phyloP scores from a whole-genome alignment of 1,284 basidiomycete genomes.

The Pseudozyma hubeiensis region DNA sequence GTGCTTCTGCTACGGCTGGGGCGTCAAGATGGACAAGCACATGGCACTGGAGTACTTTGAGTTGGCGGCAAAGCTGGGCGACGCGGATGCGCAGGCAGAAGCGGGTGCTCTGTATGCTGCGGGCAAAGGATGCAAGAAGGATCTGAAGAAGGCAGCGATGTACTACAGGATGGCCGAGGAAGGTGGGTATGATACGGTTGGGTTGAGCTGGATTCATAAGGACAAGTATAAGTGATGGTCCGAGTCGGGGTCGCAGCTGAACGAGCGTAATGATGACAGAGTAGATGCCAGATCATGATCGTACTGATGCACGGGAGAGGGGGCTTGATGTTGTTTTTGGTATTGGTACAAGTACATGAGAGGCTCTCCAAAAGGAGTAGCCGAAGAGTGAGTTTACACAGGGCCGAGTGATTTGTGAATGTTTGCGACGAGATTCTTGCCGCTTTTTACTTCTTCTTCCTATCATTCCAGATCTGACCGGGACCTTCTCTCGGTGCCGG shows the following conservation, averaged over 20 bases:
- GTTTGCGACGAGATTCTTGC: not conserved
- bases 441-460: slow-evolving; percentile 45
- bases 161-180: slow-evolving; percentile 84
- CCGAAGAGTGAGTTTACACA: not conserved
- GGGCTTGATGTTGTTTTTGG: slow-evolving; percentile 1
- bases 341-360: slow-evolving; percentile 37
- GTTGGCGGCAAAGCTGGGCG: slow-evolving; percentile 84
- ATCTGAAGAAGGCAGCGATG: slow-evolving; percentile 83
- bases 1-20: slow-evolving; percentile 92
- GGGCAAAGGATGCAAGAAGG: slow-evolving; percentile 84
- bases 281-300: too few species aligned
- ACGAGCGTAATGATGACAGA: too few species aligned
- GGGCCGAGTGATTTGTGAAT: not conserved
- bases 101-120: slow-evolving; percentile 85
- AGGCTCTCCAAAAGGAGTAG: not conserved
- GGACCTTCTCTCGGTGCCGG: slow-evolving; percentile 31
- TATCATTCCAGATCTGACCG: slow-evolving; percentile 51
- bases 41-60: slow-evolving; percentile 80
- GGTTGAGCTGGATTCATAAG: slow-evolving; percentile 64
- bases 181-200: slow-evolving; percentile 62
- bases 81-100: slow-evolving; percentile 82
- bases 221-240: slow-evolving; percentile 55
- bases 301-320: too few species aligned
- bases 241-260: too few species aligned
- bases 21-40: slow-evolving; percentile 78